These are phyloP conservation scores for Saururus chinensis DNA, from an alignment of 164 flowering plant species.

Conservation along the genomic window DNA sequence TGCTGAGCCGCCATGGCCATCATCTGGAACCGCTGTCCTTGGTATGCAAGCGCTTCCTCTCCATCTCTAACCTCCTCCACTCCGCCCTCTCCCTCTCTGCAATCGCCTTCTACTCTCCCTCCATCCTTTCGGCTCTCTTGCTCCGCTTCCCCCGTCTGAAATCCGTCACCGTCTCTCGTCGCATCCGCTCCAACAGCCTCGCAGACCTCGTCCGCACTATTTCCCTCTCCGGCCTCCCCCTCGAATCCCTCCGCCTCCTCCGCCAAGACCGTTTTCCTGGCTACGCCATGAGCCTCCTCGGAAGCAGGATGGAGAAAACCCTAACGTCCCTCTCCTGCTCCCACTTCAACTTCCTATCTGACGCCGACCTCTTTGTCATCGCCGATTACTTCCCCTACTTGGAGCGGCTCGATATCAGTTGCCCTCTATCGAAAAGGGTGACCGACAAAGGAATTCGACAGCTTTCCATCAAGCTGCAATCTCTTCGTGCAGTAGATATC, in stretches of 20 bases:
- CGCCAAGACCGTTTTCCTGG: slow-evolving; percentile 14
- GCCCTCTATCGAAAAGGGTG: slow-evolving; percentile 23
- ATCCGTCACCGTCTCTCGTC: slow-evolving; percentile 23
- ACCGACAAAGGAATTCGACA: slow-evolving; percentile 31
- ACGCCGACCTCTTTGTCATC: slow-evolving; percentile 50
- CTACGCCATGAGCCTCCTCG: slow-evolving; percentile 40
- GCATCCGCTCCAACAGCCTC: slow-evolving; percentile 19
- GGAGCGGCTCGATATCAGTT: slow-evolving; percentile 52
- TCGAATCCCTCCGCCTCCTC: neutral
- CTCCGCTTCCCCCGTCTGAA: slow-evolving; percentile 32
- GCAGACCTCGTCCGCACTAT: slow-evolving; percentile 1
- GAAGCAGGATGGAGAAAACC: slow-evolving; percentile 76
- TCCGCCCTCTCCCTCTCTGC: slow-evolving; percentile 28
- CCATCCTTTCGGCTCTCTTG: slow-evolving; percentile 29
- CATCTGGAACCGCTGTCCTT: neutral
- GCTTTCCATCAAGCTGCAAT: slow-evolving; percentile 23
- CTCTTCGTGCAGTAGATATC: slow-evolving; percentile 26
- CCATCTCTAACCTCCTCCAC: slow-evolving; percentile 15
- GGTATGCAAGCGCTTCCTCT: slow-evolving; percentile 3
- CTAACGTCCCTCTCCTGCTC: slow-evolving; percentile 10
- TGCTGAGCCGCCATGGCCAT: neutral
- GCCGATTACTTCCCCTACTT: slow-evolving; percentile 48
- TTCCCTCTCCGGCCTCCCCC: neutral
- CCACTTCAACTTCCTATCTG: slow-evolving; percentile 50
- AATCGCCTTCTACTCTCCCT: too few relatives aligned